phyloP scores from a whole-genome alignment of 305 asterid genomes.

The Striga hermonthica region DNA sequence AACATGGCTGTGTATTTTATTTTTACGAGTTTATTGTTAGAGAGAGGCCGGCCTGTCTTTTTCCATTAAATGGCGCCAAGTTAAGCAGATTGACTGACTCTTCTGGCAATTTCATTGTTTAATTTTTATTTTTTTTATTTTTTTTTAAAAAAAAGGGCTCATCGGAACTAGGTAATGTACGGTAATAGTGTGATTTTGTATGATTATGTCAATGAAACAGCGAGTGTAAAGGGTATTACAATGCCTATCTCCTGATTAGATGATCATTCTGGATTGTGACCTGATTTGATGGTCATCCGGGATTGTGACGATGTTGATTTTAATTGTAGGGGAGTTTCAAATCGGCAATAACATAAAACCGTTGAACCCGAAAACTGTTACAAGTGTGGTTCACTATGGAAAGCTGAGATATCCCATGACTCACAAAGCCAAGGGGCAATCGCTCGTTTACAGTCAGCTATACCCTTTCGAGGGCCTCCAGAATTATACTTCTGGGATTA shows the following conservation, averaged over 20 bases:
- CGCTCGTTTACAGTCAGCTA: slow-evolving; percentile 69
- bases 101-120: no score
- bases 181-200: no score
- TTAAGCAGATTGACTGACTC: no score
- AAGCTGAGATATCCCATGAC: slow-evolving; percentile 41
- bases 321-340: slow-evolving; percentile 71
- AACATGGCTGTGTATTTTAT: not conserved
- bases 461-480: slow-evolving; percentile 77
- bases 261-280: slow-evolving; percentile 3
- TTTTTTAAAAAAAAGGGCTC: no score
- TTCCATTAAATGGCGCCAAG: no score
- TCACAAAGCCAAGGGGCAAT: slow-evolving; percentile 56
- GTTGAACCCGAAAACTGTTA: slow-evolving; percentile 56
- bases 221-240: not conserved
- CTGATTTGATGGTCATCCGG: not conserved
- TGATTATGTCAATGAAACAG: no score
- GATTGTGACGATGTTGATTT: slow-evolving; percentile 14
- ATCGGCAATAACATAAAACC: slow-evolving; percentile 63
- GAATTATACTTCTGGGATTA: slow-evolving; percentile 88
- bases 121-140: no score
- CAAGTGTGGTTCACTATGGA: slow-evolving; percentile 67
- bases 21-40: no score
- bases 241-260: not conserved
- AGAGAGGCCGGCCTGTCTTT: no score
- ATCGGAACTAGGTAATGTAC: no score